Base-by-base conservation (phyloP, 768 basidiomycete genomes). In the Xanthoconium purpureum region DNA sequence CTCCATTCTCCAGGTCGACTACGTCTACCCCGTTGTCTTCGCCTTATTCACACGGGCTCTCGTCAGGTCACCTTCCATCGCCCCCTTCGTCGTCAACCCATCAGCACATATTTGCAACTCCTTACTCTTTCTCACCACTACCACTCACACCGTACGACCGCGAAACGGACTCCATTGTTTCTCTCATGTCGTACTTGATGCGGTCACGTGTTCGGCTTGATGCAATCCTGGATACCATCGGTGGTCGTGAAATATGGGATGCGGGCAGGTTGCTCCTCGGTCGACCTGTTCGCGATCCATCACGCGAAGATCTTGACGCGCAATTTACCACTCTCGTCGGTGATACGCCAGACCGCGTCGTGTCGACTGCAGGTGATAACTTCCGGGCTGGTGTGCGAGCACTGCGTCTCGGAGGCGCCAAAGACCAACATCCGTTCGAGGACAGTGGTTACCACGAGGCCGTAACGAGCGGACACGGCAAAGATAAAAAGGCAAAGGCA, bases 241-340 rank as follows among this genome's bases (percentile, higher is more conserved):
- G 94, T 5, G 91, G 94, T 15, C 80, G 81, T 65, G 84, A 81
- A 38, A 79, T 94, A 36, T 91, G 92, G 81, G 87, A 90, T 60
- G 87, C 84, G 5, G 81, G 86, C 3, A 83, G 84, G 61, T 69
- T 78, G 51, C 74, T 96, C 36, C 75, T 92, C 62, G 67, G 70
- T 73, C 70, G 55, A 51, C 66, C 62, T 52, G 65, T 63, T 49
- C 61, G 56, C 36, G 62, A 71, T 46, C 61, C 65, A 57, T 63
- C 65, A 38, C 49, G 77, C 70, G 60, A 67, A 45, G 67, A 58
- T 8, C 44, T 63, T 6, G 65, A 66, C 28, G 60, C 75, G 5
- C 85, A 91, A 68, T 92, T 94, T 68, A 91, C 90, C 43, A 93
- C 91, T 2, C 75, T 91, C 28, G 82, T 90, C 2, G 91, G 91